Percentiles rank a stretch among this genome's conserved stretches.
These are phyloP conservation scores for Suhomyces panamericanus DNA, from an alignment of 1,139 yeast species.

Conservation along the genomic window DNA sequence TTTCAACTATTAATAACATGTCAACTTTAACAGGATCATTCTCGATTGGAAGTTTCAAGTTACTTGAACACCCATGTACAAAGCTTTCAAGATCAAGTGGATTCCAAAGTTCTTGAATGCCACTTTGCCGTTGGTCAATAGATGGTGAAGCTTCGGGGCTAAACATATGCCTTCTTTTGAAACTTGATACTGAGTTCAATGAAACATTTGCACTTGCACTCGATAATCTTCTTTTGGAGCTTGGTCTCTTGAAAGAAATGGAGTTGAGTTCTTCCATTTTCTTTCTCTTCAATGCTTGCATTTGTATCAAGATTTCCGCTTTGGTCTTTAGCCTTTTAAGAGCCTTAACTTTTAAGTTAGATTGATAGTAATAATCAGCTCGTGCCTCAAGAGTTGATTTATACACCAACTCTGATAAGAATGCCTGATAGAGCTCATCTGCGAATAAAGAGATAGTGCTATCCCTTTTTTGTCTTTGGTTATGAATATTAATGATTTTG, in stretches of 20 bases:
- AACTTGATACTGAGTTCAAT: conserved; percentile 9
- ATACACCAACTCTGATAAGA: conserved; percentile 56
- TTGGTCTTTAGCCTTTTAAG: conserved; percentile 25
- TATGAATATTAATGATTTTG: conserved; percentile 24
- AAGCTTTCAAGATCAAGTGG: conserved; percentile 37
- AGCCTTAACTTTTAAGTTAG: conserved; percentile 25
- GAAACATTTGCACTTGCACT: conserved; percentile 14
- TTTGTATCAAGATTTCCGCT: conserved; percentile 27
- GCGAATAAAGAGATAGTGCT: conserved; percentile 40
- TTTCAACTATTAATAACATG: conserved; percentile 44
- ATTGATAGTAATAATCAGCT: conserved; percentile 37
- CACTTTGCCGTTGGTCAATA: conserved; percentile 31
- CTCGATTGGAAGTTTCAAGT: conserved; percentile 25
- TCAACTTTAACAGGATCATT: conserved; percentile 24
- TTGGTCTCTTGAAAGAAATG: conserved; percentile 28
- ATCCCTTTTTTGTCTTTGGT: conserved; percentile 26
- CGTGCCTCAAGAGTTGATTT: conserved; percentile 40
- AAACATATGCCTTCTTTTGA: conserved; percentile 17
- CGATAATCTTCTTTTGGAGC: conserved; percentile 25
- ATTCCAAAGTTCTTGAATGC: conserved; percentile 41
- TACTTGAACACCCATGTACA: conserved; percentile 23
- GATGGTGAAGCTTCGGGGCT: conserved; percentile 8
- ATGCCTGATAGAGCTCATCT: conserved; percentile 55
- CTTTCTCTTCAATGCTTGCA: conserved; percentile 27
- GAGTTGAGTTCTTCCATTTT: conserved; percentile 47